Conservation (phyloP, 306 rosid genomes). For the Astragalus membranaceus region DNA sequence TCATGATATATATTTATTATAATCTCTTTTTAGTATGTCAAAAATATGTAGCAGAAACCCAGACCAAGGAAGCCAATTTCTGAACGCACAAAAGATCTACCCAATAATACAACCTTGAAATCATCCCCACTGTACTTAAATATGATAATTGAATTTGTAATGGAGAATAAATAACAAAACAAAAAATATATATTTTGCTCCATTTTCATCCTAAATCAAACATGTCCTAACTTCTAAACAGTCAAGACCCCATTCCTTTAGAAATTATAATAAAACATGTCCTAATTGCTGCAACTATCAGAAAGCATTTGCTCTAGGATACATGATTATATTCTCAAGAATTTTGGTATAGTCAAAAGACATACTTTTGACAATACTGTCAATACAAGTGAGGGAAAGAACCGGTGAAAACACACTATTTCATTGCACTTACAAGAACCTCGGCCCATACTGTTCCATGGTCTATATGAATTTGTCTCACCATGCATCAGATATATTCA, state of each 20-base stretch:
- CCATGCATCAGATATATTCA: background rate
- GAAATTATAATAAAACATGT: background rate
- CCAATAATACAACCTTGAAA: background rate
- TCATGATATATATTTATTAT: too few species aligned
- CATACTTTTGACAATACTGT: background rate
- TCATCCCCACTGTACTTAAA: background rate
- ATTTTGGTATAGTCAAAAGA: background rate
- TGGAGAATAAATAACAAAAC: background rate
- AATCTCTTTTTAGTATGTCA: too few species aligned
- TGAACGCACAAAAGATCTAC: background rate
- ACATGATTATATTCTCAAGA: background rate
- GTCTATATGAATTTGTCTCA: background rate
- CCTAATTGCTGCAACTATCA: background rate
- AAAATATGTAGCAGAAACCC: background rate
- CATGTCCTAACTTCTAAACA: too few species aligned
- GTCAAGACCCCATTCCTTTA: too few species aligned
- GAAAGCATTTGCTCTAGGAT: background rate
- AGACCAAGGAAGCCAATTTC: background rate
- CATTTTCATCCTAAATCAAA: background rate
- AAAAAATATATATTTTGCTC: background rate
- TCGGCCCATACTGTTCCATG: background rate
- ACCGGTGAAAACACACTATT: background rate
- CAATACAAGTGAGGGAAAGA: constrained; percentile 6
- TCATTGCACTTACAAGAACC: background rate
- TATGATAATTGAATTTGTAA: background rate